phyloP scores from a whole-genome alignment of 2,329 filamentous ascomycete species.

The Colletotrichum incanum region DNA sequence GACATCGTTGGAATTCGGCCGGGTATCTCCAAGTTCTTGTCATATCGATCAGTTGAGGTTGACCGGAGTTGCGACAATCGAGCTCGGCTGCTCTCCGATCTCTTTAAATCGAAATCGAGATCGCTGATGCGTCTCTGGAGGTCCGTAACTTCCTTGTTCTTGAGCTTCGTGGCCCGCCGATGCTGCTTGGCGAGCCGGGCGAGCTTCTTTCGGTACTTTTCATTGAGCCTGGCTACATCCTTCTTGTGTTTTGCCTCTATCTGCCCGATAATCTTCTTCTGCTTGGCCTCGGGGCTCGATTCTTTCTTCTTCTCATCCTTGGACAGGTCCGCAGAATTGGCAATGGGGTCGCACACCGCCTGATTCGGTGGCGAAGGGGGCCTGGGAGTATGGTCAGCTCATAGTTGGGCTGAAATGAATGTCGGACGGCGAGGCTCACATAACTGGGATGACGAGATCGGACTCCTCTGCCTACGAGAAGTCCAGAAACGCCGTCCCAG shows the following conservation, averaged over 20 bases:
- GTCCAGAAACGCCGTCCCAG: conserved; percentile 10
- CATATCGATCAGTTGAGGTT: too few relatives aligned
- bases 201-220: not conserved
- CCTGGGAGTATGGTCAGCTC: not conserved
- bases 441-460: conserved; percentile 11
- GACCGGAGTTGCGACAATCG: not conserved
- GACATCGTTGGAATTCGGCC: not conserved
- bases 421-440: conserved; percentile 13
- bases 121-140: not conserved
- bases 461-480: conserved; percentile 21
- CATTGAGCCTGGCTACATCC: not conserved
- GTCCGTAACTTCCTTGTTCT: not conserved
- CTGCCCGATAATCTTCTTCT: not conserved
- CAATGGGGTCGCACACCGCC: conserved; percentile 9
- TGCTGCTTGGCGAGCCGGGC: not conserved
- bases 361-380: conserved; percentile 20
- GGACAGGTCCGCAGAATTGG: not conserved
- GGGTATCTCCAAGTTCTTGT: not conserved
- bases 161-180: not conserved
- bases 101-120: not conserved
- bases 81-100: not conserved
- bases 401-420: not conserved
- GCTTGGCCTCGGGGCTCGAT: not conserved
- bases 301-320: not conserved
- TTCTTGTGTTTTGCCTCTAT: not conserved